Percentiles rank a stretch among this genome's conserved stretches.
phyloP scores from a whole-genome alignment of 169 alveolate genomes.

The Babesia gibsoni region DNA sequence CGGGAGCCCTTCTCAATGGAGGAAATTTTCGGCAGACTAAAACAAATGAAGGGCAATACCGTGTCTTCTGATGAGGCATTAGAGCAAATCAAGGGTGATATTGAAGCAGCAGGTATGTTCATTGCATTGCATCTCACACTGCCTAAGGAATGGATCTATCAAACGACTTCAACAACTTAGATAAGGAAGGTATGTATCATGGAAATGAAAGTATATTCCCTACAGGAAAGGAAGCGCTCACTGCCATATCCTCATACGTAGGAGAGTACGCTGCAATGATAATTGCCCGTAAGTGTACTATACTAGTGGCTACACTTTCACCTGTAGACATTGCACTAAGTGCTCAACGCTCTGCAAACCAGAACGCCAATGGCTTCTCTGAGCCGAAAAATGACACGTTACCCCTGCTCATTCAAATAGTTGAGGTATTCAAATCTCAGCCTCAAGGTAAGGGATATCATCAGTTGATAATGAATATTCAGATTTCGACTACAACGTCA shows the following conservation, averaged over 20 bases:
- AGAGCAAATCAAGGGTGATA: neutral
- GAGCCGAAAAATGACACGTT: neutral
- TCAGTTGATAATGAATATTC: neutral
- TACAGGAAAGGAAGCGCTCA: constrained; percentile 5
- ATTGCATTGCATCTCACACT: neutral
- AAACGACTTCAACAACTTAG: neutral
- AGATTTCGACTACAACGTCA: constrained; percentile 47
- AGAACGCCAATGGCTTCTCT: too few relatives aligned
- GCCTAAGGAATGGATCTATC: neutral
- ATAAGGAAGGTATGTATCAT: constrained; percentile 3
- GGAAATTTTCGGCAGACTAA: neutral
- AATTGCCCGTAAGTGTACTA: constrained; percentile 17
- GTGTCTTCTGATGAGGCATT: neutral
- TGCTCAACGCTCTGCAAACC: too few relatives aligned
- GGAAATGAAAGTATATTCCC: neutral
- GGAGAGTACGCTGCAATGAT: constrained; percentile 36
- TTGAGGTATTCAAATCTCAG: constrained; percentile 11
- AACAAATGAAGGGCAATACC: neutral
- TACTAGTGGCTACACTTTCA: neutral
- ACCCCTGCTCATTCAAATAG: constrained; percentile 1
- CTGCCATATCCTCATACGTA: constrained; percentile 2
- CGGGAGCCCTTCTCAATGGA: constrained; percentile 17
- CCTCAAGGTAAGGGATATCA: neutral
- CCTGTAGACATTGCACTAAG: constrained; percentile 39
- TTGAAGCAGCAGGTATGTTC: constrained; percentile 3